Conservation (phyloP, 176 grass and related monocot species). For the Triticum urartu region DNA sequence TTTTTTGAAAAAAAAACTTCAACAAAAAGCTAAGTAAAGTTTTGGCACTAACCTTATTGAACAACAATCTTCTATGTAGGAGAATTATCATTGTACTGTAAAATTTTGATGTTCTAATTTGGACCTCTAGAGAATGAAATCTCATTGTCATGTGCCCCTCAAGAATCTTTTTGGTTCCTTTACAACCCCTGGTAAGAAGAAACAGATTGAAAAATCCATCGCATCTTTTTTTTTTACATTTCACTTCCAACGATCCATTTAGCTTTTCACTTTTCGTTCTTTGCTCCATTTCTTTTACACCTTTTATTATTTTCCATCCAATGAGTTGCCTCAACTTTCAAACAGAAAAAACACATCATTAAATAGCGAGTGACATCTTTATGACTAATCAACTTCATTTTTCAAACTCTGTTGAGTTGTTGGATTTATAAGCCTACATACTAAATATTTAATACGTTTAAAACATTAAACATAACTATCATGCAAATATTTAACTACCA, state of each 20-base stretch:
- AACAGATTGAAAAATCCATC: background rate
- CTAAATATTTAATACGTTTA: background rate
- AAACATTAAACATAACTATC: conserved; percentile 1
- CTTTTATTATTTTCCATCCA: background rate
- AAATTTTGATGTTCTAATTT: too few relatives aligned
- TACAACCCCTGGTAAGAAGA: background rate
- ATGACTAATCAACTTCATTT: background rate
- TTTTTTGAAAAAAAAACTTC: background rate
- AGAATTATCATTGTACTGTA: background rate
- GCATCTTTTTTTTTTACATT: background rate
- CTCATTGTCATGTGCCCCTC: background rate
- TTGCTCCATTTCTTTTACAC: background rate
- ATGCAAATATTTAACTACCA: background rate
- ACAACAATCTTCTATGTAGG: background rate
- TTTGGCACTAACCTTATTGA: background rate
- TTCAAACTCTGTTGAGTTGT: conserved; percentile 10
- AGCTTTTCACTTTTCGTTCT: background rate
- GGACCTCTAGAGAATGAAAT: background rate
- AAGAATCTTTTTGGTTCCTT: background rate
- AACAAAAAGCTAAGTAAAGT: background rate
- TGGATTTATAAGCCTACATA: conserved; percentile 18
- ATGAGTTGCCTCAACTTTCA: background rate
- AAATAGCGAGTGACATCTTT: background rate
- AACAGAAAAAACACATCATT: background rate
- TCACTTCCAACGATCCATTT: conserved; percentile 15